Percentiles rank a stretch among this genome's conserved stretches.
phyloP scores from a whole-genome alignment of 202 grass and related monocot genomes.

The Schoenoplectus tabernaemontani region DNA sequence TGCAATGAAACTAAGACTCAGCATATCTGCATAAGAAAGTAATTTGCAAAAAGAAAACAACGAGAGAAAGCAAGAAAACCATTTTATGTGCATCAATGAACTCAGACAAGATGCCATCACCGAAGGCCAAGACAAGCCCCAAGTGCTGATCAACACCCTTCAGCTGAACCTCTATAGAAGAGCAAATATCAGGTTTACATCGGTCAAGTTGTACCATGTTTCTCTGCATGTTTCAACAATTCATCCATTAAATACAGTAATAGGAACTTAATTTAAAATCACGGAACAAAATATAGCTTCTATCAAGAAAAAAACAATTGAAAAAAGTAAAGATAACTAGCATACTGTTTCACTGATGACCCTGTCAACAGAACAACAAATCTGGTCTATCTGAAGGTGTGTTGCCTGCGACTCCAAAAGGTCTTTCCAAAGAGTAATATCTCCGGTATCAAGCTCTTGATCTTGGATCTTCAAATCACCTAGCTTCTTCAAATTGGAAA shows the following conservation, averaged over 20 bases:
- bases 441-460: slow-evolving; percentile 33
- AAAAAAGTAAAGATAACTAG: slow-evolving; percentile 24
- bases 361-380: slow-evolving; percentile 43
- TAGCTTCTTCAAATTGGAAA: slow-evolving; percentile 32
- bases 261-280: neutral
- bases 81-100: slow-evolving; percentile 63
- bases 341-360: slow-evolving; percentile 46
- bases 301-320: neutral
- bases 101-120: slow-evolving; percentile 74
- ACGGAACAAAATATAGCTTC: neutral
- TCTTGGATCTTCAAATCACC: slow-evolving; percentile 20
- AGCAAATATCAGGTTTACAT: slow-evolving; percentile 44
- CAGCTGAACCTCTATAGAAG: slow-evolving; percentile 44
- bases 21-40: slow-evolving; percentile 5
- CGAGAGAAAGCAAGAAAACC: slow-evolving; percentile 23
- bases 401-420: slow-evolving; percentile 49
- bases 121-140: slow-evolving; percentile 41
- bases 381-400: slow-evolving; percentile 46
- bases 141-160: slow-evolving; percentile 55
- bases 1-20: slow-evolving; percentile 34
- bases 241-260: slow-evolving; percentile 21
- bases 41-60: neutral
- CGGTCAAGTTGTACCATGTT: slow-evolving; percentile 23
- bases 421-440: slow-evolving; percentile 70
- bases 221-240: slow-evolving; percentile 38